A percentile compares a stretch with the other conserved stretches of the same genome.
These are phyloP conservation scores for Larix sibirica DNA, from an alignment of 83 land plant genomes.

Conservation along the genomic window DNA sequence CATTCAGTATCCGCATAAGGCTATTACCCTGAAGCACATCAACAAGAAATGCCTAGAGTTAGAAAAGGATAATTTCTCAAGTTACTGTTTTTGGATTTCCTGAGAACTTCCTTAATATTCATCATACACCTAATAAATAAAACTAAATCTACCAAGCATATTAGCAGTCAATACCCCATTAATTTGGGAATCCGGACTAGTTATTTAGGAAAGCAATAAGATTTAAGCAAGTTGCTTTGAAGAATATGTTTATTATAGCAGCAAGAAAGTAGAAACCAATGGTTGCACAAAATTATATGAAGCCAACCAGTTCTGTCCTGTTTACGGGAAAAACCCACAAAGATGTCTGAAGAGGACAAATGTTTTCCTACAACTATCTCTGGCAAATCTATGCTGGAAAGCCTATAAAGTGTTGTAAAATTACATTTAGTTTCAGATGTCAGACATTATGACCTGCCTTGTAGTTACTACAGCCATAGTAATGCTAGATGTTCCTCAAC, in stretches of 20 bases:
- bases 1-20: conserved; percentile 67
- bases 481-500: too few relatives aligned
- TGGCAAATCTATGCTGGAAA: background rate
- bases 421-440: background rate
- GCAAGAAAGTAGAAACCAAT: background rate
- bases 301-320: background rate
- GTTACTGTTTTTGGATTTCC: background rate
- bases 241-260: background rate
- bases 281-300: background rate
- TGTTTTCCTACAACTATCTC: background rate
- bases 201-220: background rate
- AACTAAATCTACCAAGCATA: background rate
- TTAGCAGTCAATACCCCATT: background rate
- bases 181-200: background rate
- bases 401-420: background rate
- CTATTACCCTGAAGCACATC: conserved; percentile 53
- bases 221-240: background rate
- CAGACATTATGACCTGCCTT: background rate
- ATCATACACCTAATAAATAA: background rate
- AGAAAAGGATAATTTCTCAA: background rate
- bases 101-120: background rate
- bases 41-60: background rate
- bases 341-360: background rate
- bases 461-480: background rate
- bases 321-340: too few relatives aligned